Evolutionary conservation across 2,329 filamentous ascomycete species (phyloP).

Genomic region (Colletotrichum spaethianum): DNA sequence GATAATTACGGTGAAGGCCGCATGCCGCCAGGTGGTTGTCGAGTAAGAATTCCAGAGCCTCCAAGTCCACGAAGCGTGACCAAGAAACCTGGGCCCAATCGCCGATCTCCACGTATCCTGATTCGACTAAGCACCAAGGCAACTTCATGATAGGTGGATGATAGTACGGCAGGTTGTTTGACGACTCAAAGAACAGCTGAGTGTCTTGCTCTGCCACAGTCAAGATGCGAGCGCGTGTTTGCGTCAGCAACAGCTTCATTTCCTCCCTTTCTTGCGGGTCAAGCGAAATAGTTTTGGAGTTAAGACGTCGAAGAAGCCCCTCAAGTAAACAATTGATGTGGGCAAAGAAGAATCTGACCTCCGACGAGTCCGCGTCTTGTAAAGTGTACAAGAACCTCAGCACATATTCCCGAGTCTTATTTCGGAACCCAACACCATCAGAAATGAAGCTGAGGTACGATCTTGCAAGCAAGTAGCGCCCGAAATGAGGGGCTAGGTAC

Average conservation of each 20-base stretch:
- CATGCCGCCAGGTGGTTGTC: neutral
- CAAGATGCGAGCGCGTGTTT: neutral
- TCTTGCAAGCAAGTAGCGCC: neutral
- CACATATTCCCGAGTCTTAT: neutral
- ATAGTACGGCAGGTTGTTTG: too few relatives aligned
- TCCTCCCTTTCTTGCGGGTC: neutral
- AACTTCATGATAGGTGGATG: neutral
- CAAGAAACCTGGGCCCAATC: neutral
- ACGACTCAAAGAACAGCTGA: too few relatives aligned
- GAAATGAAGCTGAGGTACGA: neutral
- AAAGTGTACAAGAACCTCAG: neutral
- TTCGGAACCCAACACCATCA: accelerated
- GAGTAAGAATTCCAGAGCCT: neutral
- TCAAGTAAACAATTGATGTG: neutral
- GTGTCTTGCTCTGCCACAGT: too few relatives aligned
- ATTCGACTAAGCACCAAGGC: neutral
- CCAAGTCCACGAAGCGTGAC: neutral
- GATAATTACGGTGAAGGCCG: too few relatives aligned
- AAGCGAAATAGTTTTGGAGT: neutral
- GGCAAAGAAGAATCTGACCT: accelerated
- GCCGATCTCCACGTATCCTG: neutral
- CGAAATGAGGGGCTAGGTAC: neutral
- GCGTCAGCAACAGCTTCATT: neutral
- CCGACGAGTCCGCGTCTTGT: neutral
- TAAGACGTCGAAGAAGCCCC: neutral